phyloP scores from a whole-genome alignment of 2,329 filamentous ascomycete genomes.

The Beauveria pseudobassiana region DNA sequence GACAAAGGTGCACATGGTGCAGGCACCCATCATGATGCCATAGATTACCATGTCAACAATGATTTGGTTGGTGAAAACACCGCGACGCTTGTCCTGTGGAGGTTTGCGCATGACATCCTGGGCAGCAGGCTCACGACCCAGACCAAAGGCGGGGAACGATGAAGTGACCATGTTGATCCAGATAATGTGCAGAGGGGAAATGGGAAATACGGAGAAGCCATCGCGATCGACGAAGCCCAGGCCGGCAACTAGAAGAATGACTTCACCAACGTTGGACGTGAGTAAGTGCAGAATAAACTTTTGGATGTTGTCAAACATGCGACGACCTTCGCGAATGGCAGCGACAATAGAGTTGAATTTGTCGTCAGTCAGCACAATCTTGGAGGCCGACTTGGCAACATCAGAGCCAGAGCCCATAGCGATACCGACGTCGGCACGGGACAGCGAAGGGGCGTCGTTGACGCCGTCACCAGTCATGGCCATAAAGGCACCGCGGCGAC shows the following conservation, averaged over 20 bases:
- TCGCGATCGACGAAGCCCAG: constrained; percentile 69
- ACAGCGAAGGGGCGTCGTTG: constrained; percentile 77
- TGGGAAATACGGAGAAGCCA: constrained; percentile 73
- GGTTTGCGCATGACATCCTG: constrained; percentile 73
- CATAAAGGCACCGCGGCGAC: constrained; percentile 66
- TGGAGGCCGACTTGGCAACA: constrained; percentile 74
- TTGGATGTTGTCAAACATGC: constrained; percentile 85
- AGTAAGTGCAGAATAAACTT: constrained; percentile 79
- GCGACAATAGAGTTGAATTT: constrained; percentile 83
- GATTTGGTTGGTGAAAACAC: constrained; percentile 72
- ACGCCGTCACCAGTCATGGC: constrained; percentile 88
- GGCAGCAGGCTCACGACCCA: constrained; percentile 70
- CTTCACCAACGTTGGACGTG: constrained; percentile 76
- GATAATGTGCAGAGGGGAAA: constrained; percentile 78
- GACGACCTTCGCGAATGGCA: constrained; percentile 73
- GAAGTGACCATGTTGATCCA: constrained; percentile 96
- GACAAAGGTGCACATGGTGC: constrained; percentile 58
- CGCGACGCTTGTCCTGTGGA: constrained; percentile 60
- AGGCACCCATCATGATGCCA: constrained; percentile 67
- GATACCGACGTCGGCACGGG: constrained; percentile 76
- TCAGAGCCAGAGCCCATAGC: constrained; percentile 87
- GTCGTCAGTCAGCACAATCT: constrained; percentile 79
- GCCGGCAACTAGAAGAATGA: constrained; percentile 72
- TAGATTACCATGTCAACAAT: constrained; percentile 75
- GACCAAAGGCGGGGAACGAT: constrained; percentile 78